phyloP scores from a whole-genome alignment of 768 basidiomycete species.

The Hericium rajendrae region DNA sequence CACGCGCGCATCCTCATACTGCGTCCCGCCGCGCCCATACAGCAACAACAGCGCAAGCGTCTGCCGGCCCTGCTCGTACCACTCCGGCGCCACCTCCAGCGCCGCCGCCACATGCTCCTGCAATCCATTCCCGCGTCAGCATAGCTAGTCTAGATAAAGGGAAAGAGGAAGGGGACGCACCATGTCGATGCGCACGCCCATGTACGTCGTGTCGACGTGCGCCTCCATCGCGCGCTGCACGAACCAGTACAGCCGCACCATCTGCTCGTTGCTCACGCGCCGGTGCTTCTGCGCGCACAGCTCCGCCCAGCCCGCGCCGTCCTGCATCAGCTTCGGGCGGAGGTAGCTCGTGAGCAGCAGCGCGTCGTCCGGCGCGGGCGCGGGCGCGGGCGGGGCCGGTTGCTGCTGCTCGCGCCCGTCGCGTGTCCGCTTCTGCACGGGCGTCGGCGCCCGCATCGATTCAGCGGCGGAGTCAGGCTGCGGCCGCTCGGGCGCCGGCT shows the following conservation, averaged over 20 bases:
- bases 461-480: too few species aligned
- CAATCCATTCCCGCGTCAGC: slow-evolving; percentile 31
- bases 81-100: slow-evolving; percentile 33
- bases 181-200: background rate
- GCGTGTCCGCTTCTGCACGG: too few species aligned
- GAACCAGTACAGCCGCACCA: slow-evolving; percentile 39
- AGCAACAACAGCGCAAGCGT: slow-evolving; percentile 38
- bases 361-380: too few species aligned
- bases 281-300: background rate
- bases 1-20: background rate
- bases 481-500: background rate
- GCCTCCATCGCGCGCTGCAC: slow-evolving; percentile 40
- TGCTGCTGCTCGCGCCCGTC: too few species aligned
- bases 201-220: slow-evolving; percentile 29
- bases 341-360: background rate
- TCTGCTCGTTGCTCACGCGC: slow-evolving; percentile 6
- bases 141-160: slow-evolving; percentile 12
- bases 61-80: slow-evolving; percentile 40
- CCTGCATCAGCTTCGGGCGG: background rate
- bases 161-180: background rate
- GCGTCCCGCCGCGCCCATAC: slow-evolving; percentile 48
- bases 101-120: slow-evolving; percentile 47
- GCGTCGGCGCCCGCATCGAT: too few species aligned
- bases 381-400: too few species aligned
- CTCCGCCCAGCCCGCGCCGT: background rate